Evolutionary conservation across 2,329 filamentous ascomycete species (phyloP).

Genomic region (Herpotrichia juniperi): DNA sequence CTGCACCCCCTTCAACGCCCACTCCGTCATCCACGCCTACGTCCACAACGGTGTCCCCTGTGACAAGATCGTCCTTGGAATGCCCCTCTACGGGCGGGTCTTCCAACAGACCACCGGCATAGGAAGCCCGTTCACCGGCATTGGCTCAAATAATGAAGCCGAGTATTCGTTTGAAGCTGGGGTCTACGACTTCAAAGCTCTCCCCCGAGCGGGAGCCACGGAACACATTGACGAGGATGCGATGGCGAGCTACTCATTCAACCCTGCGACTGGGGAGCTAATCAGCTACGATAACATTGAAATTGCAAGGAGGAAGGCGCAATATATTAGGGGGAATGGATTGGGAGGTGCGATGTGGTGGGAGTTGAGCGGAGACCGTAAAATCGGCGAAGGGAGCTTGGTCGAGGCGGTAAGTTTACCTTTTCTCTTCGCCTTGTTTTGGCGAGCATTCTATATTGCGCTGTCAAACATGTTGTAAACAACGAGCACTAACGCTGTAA

Average conservation of each 20-base stretch:
- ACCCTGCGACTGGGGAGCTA: constrained; percentile 66
- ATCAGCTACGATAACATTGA: constrained; percentile 76
- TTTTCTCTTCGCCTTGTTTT: not conserved
- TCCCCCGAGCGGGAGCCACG: constrained; percentile 71
- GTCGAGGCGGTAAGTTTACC: constrained; percentile 51
- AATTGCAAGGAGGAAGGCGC: constrained; percentile 72
- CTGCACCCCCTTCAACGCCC: constrained; percentile 79
- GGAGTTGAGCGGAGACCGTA: constrained; percentile 84
- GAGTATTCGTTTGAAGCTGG: constrained; percentile 78
- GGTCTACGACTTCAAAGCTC: constrained; percentile 82
- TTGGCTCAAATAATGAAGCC: constrained; percentile 57
- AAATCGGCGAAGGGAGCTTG: constrained; percentile 66
- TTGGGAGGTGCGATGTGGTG: constrained; percentile 97
- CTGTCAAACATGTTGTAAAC: constrained; percentile 5
- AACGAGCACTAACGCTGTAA: constrained; percentile 5
- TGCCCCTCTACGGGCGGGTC: constrained; percentile 89
- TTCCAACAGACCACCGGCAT: constrained; percentile 80
- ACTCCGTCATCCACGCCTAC: constrained; percentile 75
- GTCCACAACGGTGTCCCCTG: constrained; percentile 63
- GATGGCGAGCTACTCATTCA: constrained; percentile 79
- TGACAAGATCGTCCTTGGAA: constrained; percentile 82
- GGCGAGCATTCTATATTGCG: not conserved
- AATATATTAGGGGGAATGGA: constrained; percentile 69
- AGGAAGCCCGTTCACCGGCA: constrained; percentile 71
- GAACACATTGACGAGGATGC: constrained; percentile 69